These are phyloP conservation scores for Lachnellula willkommii DNA, from an alignment of 2,329 filamentous ascomycete species.

Conservation along the genomic window DNA sequence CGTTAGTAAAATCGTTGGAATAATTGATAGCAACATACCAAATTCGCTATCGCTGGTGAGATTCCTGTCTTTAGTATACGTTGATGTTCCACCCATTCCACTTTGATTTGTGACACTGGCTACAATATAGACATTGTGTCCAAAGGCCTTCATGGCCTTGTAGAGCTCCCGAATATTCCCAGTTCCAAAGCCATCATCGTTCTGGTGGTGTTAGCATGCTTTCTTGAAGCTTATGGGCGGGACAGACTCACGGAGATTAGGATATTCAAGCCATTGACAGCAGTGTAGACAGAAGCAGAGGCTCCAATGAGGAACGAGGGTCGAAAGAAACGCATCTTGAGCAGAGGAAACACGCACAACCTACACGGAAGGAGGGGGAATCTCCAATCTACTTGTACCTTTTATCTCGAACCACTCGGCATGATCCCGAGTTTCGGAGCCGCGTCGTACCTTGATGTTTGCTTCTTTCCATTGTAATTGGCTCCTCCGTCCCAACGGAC, in stretches of 20 bases:
- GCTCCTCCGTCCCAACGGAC: neutral
- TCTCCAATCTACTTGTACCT: neutral
- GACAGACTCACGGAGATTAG: constrained; percentile 11
- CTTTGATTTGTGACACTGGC: constrained; percentile 40
- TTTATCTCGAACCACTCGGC: neutral
- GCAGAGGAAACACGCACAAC: neutral
- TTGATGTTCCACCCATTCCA: constrained; percentile 40
- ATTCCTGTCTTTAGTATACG: constrained; percentile 40
- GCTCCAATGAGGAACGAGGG: neutral
- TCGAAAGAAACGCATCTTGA: constrained; percentile 2
- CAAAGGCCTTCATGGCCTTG: constrained; percentile 32
- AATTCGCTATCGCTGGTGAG: constrained; percentile 40
- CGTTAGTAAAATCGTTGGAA: neutral
- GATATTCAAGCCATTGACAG: constrained; percentile 19
- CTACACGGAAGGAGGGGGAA: neutral
- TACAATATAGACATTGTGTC: constrained; percentile 39
- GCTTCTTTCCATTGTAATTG: neutral
- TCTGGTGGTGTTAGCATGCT: constrained; percentile 13
- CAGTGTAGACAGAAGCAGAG: neutral
- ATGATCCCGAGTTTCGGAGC: neutral
- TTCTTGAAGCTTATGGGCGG: too few species aligned
- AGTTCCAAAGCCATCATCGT: constrained; percentile 39
- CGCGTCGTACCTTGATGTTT: neutral
- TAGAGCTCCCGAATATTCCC: constrained; percentile 40
- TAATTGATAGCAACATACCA: constrained; percentile 12